Evolutionary conservation across 495 filamentous ascomycete genomes (phyloP).

Genomic region (Penicillium flavigenum): DNA sequence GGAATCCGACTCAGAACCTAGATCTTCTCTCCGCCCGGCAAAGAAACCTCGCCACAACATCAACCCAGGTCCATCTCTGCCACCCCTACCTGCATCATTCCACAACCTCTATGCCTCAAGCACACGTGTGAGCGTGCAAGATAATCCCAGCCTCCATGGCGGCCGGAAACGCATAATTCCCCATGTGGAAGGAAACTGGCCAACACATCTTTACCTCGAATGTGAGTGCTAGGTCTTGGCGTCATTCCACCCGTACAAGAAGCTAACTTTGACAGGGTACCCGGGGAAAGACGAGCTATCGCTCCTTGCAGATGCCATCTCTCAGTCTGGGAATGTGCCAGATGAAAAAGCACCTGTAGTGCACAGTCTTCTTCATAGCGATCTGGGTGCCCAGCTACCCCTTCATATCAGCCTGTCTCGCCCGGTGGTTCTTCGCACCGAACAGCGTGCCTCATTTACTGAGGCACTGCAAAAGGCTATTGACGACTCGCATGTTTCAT

Average conservation of each 20-base stretch:
- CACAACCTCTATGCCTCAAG: conserved; percentile 84
- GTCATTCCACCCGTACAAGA: neutral
- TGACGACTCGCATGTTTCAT: conserved; percentile 38
- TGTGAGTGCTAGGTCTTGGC: conserved; percentile 56
- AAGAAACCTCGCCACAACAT: conserved; percentile 27
- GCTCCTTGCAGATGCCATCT: conserved; percentile 54
- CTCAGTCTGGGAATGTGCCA: conserved; percentile 30
- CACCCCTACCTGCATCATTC: conserved; percentile 80
- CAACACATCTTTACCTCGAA: conserved; percentile 88
- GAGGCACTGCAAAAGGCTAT: conserved; percentile 38
- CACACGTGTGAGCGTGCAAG: conserved; percentile 67
- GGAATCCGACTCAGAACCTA: conserved; percentile 50
- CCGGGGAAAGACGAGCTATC: conserved; percentile 58
- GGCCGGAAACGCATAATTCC: conserved; percentile 79
- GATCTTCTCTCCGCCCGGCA: conserved; percentile 24
- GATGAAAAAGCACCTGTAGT: conserved; percentile 23
- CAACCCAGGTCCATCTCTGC: conserved; percentile 49
- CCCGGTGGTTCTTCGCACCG: conserved; percentile 64
- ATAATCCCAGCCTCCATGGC: conserved; percentile 81
- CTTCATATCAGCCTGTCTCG: conserved; percentile 89
- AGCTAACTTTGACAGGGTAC: conserved; percentile 60
- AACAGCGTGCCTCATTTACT: conserved; percentile 63
- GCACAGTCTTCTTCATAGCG: conserved; percentile 66
- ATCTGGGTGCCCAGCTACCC: conserved; percentile 74
- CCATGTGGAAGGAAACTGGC: conserved; percentile 89